Evolutionary conservation across 257 asterid species (phyloP).

Genomic region (Solanum corneliomulleri): DNA sequence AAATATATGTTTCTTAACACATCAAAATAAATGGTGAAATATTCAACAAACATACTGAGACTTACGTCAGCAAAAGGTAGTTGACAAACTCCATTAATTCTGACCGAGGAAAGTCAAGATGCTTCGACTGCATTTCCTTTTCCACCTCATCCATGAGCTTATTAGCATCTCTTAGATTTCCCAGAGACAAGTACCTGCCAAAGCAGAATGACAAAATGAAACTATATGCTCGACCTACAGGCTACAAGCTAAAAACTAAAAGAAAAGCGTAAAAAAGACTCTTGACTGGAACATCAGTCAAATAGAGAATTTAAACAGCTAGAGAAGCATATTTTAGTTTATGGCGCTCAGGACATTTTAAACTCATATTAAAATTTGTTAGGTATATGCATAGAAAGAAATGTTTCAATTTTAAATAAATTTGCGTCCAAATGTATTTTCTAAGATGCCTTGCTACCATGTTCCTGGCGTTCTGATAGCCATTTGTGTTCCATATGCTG

Average conservation of each 20-base stretch:
- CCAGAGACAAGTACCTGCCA: slow-evolving; percentile 71
- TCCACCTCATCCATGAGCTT: slow-evolving; percentile 63
- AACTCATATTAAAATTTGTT: background rate
- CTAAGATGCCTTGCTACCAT: background rate
- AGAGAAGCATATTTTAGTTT: background rate
- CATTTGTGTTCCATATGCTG: background rate
- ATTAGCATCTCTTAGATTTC: slow-evolving; percentile 95
- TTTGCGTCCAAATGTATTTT: background rate
- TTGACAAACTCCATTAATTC: slow-evolving; percentile 64
- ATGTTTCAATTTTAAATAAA: background rate
- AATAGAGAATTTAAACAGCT: background rate
- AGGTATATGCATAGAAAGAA: background rate
- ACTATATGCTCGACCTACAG: background rate
- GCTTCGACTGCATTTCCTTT: slow-evolving; percentile 49
- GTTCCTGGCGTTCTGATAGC: background rate
- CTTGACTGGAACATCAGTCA: background rate
- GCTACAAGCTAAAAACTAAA: background rate
- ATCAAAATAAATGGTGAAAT: background rate
- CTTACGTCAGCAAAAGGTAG: slow-evolving; percentile 81
- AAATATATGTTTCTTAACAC: background rate
- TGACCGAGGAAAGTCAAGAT: slow-evolving; percentile 57
- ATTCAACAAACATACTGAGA: background rate
- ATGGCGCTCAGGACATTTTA: background rate
- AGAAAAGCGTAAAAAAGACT: background rate
- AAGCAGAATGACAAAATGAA: background rate